Percentiles rank a stretch among this genome's conserved stretches.
phyloP scores from a whole-genome alignment of 2,329 filamentous ascomycete genomes.

The Penicillium sclerotiorum region DNA sequence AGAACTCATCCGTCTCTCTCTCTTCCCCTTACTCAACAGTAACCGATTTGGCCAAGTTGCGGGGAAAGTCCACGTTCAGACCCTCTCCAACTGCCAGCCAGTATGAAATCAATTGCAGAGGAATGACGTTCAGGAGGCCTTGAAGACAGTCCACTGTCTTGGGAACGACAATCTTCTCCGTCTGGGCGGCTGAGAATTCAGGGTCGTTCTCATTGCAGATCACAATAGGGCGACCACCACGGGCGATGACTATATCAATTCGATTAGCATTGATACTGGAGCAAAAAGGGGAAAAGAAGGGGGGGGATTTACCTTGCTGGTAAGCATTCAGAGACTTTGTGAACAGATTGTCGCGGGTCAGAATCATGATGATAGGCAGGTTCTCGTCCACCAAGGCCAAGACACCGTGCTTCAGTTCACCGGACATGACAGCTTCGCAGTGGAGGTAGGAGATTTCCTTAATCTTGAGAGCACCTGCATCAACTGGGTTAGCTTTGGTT shows the following conservation, averaged over 20 bases:
- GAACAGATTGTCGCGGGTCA: conserved; percentile 94
- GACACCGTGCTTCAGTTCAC: conserved; percentile 98
- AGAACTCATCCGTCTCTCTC: background rate
- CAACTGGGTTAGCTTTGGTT: background rate
- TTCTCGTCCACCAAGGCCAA: conserved; percentile 97
- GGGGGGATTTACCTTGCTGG: conserved; percentile 73
- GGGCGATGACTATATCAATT: conserved; percentile 75
- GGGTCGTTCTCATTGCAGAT: conserved; percentile 92
- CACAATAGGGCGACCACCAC: conserved; percentile 93
- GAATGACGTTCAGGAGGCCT: conserved; percentile 96
- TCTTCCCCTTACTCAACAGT: conserved; percentile 79
- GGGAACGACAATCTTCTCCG: conserved; percentile 96
- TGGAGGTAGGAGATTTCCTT: conserved; percentile 99
- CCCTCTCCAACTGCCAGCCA: conserved; percentile 97
- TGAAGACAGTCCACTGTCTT: conserved; percentile 94
- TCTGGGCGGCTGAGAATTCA: conserved; percentile 85
- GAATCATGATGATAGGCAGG: conserved; percentile 98
- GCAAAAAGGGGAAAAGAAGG: conserved; percentile 10
- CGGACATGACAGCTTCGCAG: conserved; percentile 99
- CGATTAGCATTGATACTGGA: conserved; percentile 22
- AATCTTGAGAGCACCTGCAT: conserved; percentile 83
- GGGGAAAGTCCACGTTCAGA: conserved; percentile 96
- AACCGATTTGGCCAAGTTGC: conserved; percentile 98
- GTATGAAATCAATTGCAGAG: conserved; percentile 96
- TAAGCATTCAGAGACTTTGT: conserved; percentile 99